Base-by-base conservation (phyloP, 495 filamentous ascomycete species). In the Neurospora tetrasperma region DNA sequence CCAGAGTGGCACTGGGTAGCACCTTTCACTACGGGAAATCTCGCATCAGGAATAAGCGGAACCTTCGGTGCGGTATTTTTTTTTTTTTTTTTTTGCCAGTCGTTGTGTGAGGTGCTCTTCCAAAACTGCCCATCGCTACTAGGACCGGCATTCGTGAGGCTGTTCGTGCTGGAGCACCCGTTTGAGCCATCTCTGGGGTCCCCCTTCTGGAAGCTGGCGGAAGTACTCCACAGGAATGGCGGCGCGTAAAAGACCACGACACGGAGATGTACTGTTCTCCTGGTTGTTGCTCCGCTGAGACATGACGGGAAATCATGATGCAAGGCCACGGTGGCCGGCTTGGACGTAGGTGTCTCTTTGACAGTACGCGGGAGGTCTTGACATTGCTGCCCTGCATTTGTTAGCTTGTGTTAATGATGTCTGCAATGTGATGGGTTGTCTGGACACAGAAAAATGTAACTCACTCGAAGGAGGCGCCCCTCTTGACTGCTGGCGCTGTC, bases 11-110 rank as follows among this genome's bases (percentile, higher is more conserved):
- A 31, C 27, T 31, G 27, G 27, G 27, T 31, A 31, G 27, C 27
- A 31, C 2, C 27, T 31, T 31, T 31, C 27, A 2, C 2, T 31
- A 31, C 27, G 27, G 27, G 2, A 31, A 31, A 31, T 31, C 27
- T 31, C 27, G 27, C 35, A 38, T 6, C 20, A 90, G 16, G 88
- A 81, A 75, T 89, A 90, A 12, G 93, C 91, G 66, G 91, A 89
- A 44, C 93, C 88, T 81, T 93, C 90, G 20, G 91, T 93, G 66
- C 92, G 86, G 80, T 94, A 93, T 74, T 85, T 84, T 81, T 93
- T 94, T 74, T 81, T 93, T 94, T 74, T 81, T 93, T 23, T 23
- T 81, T 93, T 94, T 74, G 90, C 80, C 83, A 89, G 92, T 74
- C 83, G 82, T 78, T 89, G 87, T 70, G 84, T 23, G 23, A 23